These are phyloP conservation scores for Leishmania braziliensis DNA, from an alignment of 208 protist genomes.

Conservation along the genomic window DNA sequence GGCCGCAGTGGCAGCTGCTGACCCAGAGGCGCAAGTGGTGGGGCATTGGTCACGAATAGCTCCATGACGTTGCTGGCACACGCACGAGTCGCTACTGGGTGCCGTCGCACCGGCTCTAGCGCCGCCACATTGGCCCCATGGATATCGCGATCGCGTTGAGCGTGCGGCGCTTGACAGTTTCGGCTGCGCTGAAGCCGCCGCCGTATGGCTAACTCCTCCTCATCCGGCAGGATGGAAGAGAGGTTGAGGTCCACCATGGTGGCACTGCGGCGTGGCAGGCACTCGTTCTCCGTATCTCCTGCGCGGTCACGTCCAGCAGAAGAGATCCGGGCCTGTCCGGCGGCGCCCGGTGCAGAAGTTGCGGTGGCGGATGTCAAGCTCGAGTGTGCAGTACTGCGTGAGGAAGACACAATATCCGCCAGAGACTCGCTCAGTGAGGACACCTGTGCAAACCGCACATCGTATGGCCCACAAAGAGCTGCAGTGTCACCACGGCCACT, in stretches of 20 bases:
- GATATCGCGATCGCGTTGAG: background rate
- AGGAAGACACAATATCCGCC: conserved; percentile 54
- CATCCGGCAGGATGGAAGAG: conserved; percentile 56
- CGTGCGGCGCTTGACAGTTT: background rate
- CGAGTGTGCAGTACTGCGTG: conserved; percentile 42
- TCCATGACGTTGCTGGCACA: conserved; percentile 5
- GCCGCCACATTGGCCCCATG: background rate
- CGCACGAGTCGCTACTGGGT: background rate
- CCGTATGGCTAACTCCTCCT: conserved; percentile 29
- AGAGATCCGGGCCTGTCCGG: background rate
- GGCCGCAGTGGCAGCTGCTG: background rate
- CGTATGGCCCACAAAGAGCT: conserved; percentile 12
- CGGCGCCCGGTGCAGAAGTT: conserved; percentile 26
- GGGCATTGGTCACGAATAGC: background rate
- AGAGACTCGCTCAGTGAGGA: conserved; percentile 43
- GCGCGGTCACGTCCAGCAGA: background rate
- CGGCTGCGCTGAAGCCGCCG: conserved; percentile 18
- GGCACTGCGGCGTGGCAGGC: conserved; percentile 26
- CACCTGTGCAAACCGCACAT: conserved; percentile 36
- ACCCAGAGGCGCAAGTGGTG: background rate
- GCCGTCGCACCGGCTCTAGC: background rate
- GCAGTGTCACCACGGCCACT: background rate
- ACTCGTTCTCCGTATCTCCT: background rate
- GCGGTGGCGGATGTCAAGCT: conserved; percentile 28
- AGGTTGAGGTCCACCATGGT: conserved; percentile 50